Percentiles rank a stretch among this genome's conserved stretches.
phyloP scores from a whole-genome alignment of 371 early-diverging fungal species.

The Mucor lusitanicus region DNA sequence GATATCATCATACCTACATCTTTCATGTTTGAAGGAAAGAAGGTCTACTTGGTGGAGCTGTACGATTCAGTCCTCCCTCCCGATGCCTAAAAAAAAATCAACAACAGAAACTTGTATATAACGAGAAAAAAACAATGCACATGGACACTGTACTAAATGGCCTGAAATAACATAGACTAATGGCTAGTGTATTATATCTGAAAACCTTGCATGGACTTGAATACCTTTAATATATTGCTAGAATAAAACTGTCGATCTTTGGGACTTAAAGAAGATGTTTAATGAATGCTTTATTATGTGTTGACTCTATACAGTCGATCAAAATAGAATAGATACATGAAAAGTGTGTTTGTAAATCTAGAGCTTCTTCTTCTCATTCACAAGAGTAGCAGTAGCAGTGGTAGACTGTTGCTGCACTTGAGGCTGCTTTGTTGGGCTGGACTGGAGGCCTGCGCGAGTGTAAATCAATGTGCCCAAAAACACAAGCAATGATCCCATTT shows the following conservation, averaged over 20 bases:
- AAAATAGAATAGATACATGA: background rate
- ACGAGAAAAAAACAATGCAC: too few relatives aligned
- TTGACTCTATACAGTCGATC: background rate
- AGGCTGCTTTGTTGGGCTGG: background rate
- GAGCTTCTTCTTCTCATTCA: background rate
- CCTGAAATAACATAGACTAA: too few relatives aligned
- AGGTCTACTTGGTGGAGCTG: slow-evolving; percentile 5
- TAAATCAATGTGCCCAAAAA: slow-evolving; percentile 82
- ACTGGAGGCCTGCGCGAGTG: slow-evolving; percentile 27
- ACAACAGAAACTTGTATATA: too few relatives aligned
- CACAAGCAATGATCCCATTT: slow-evolving; percentile 71
- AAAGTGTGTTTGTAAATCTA: background rate
- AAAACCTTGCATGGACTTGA: too few relatives aligned
- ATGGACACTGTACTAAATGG: too few relatives aligned
- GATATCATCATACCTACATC: slow-evolving; percentile 1
- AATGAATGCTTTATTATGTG: too few relatives aligned
- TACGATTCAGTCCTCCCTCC: background rate
- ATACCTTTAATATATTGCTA: too few relatives aligned
- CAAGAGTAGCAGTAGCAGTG: background rate
- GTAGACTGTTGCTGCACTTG: background rate
- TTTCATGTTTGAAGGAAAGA: background rate
- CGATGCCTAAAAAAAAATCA: too few relatives aligned
- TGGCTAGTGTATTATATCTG: too few relatives aligned
- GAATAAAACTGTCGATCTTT: too few relatives aligned
- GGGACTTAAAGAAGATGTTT: too few relatives aligned